These are phyloP conservation scores for Monosiga brevicollis DNA, from an alignment of 78 protist genomes.

Conservation along the genomic window DNA sequence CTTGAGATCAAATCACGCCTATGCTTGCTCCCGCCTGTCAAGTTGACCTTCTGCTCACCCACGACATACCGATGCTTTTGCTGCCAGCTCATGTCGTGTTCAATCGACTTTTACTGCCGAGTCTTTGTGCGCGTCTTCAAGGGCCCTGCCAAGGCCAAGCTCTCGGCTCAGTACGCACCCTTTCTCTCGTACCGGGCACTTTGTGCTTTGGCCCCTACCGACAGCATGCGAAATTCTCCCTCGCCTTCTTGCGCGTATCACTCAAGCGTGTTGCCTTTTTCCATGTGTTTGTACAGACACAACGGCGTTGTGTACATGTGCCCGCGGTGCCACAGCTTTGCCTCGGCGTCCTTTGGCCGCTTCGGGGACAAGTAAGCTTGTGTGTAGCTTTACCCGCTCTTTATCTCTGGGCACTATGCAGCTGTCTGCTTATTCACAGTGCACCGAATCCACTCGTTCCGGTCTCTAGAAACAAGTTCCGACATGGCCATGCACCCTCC, in stretches of 20 bases:
- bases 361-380: too few relatives aligned
- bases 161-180: constrained; percentile 4
- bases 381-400: background rate
- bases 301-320: constrained; percentile 54
- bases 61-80: background rate
- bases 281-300: too few relatives aligned
- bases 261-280: background rate
- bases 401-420: background rate
- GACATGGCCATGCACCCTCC: too few relatives aligned
- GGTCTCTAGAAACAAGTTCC: too few relatives aligned
- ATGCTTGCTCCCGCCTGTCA: too few relatives aligned
- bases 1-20: too few relatives aligned
- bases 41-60: background rate
- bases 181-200: background rate
- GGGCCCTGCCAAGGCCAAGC: constrained; percentile 26
- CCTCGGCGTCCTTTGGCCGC: constrained; percentile 50
- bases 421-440: background rate
- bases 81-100: constrained; percentile 70
- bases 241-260: background rate
- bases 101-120: constrained; percentile 94
- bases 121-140: constrained; percentile 81
- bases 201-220: background rate
- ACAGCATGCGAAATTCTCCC: background rate
- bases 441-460: background rate
- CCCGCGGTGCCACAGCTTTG: constrained; percentile 62